phyloP scores from a whole-genome alignment of 768 basidiomycete genomes.

The Chlorophyllum brunneum region DNA sequence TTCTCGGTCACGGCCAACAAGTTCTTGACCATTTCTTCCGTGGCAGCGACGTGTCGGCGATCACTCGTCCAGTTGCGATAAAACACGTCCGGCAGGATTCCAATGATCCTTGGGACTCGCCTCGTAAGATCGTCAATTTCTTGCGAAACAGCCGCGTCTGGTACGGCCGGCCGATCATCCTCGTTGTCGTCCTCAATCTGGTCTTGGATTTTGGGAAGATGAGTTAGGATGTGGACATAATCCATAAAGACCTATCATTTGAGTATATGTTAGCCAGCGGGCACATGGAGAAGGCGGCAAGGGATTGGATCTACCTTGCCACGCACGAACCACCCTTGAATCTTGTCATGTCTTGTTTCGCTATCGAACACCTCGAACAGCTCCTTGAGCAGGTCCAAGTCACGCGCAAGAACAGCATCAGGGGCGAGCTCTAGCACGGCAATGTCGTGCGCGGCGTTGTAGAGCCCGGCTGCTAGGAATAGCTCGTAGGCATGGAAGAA shows the following conservation, averaged over 20 bases:
- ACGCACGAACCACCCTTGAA: conserved; percentile 77
- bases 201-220: conserved; percentile 52
- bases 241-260: conserved; percentile 60
- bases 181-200: conserved; percentile 33
- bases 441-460: conserved; percentile 75
- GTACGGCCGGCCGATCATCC: conserved; percentile 22
- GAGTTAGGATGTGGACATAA: conserved; percentile 61
- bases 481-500: conserved; percentile 74
- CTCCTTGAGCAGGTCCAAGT: conserved; percentile 57
- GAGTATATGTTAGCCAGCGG: neutral
- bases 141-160: conserved; percentile 41
- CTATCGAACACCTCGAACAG: conserved; percentile 62
- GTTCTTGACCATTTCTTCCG: conserved; percentile 69
- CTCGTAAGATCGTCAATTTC: conserved; percentile 62
- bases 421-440: conserved; percentile 86
- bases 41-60: conserved; percentile 62
- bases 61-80: conserved; percentile 45
- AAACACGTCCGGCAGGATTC: conserved; percentile 65
- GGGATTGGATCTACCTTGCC: conserved; percentile 61
- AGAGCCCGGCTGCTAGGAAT: conserved; percentile 66
- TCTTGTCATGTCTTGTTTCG: conserved; percentile 35
- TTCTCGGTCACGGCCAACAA: conserved; percentile 58
- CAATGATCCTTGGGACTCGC: conserved; percentile 61
- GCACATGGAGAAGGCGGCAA: conserved; percentile 3
- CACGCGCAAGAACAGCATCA: conserved; percentile 74